Conservation (phyloP, 805 yeast genomes). For the Kregervanrija fluxuum region DNA sequence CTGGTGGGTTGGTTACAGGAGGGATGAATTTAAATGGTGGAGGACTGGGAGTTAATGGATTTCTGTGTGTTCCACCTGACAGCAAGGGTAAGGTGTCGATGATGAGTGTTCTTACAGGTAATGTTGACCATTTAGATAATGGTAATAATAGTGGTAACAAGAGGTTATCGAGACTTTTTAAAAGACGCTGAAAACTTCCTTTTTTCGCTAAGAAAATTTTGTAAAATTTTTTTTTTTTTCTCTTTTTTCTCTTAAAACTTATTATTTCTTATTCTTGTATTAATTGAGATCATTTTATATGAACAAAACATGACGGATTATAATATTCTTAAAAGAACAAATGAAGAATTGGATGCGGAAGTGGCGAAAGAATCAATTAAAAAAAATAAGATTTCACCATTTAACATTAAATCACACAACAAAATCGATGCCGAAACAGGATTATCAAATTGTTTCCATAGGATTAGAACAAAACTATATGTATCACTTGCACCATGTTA, state of each 20-base stretch:
- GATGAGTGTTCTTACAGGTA: slow-evolving; percentile 24
- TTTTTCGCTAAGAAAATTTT: too few species aligned
- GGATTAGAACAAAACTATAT: slow-evolving; percentile 54
- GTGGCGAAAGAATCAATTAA: not conserved
- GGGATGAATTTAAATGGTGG: slow-evolving; percentile 2
- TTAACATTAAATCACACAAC: slow-evolving; percentile 4
- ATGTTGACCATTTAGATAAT: not conserved
- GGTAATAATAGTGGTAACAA: slow-evolving; percentile 10
- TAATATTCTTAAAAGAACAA: too few species aligned
- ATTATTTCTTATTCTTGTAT: too few species aligned
- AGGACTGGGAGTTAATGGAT: slow-evolving; percentile 2
- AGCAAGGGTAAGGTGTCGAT: slow-evolving; percentile 23
- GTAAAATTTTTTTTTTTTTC: too few species aligned
- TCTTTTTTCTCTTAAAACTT: too few species aligned
- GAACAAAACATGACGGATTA: too few species aligned
- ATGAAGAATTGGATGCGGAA: not conserved
- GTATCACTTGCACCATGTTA: slow-evolving; percentile 86
- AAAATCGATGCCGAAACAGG: slow-evolving; percentile 29
- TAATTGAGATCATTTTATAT: too few species aligned
- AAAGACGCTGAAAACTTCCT: slow-evolving; percentile 9
- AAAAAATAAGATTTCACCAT: too few species aligned
- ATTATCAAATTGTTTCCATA: slow-evolving; percentile 62
- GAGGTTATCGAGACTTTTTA: slow-evolving; percentile 23
- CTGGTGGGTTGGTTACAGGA: slow-evolving; percentile 2
- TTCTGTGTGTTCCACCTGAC: not conserved